A percentile compares a stretch with the other conserved stretches of the same genome.
These are phyloP conservation scores for Cucurbita maxima DNA, from an alignment of 306 rosid genomes.

Conservation along the genomic window DNA sequence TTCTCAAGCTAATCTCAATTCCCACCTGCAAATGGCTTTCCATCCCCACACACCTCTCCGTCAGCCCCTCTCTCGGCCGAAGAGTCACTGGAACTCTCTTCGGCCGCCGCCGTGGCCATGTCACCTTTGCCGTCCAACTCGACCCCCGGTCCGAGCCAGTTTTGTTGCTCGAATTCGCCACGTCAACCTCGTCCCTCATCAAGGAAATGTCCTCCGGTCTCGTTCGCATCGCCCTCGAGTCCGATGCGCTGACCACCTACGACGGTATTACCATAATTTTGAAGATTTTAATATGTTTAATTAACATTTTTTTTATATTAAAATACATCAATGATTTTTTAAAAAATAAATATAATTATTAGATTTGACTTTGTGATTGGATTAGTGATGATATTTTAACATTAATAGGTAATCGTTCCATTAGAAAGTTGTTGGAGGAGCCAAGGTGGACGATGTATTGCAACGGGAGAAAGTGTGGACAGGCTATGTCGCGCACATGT, in stretches of 20 bases:
- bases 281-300: too few relatives aligned
- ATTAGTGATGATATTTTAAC: too few relatives aligned
- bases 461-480: slow-evolving; percentile 71
- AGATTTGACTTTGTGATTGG: too few relatives aligned
- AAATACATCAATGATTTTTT: too few relatives aligned
- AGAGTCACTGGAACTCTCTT: slow-evolving; percentile 86
- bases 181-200: slow-evolving; percentile 57
- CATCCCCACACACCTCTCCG: slow-evolving; percentile 36
- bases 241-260: slow-evolving; percentile 3
- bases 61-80: slow-evolving; percentile 31
- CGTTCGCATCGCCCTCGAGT: slow-evolving; percentile 72
- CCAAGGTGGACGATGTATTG: slow-evolving; percentile 81
- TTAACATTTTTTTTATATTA: too few relatives aligned
- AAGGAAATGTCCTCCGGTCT: slow-evolving; percentile 91
- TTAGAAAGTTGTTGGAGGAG: slow-evolving; percentile 45
- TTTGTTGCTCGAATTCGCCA: slow-evolving; percentile 58
- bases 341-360: too few relatives aligned
- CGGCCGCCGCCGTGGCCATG: slow-evolving; percentile 69
- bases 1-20: slow-evolving; percentile 42
- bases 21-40: slow-evolving; percentile 77
- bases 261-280: too few relatives aligned
- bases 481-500: slow-evolving; percentile 47
- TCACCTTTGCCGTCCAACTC: slow-evolving; percentile 74
- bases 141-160: slow-evolving; percentile 59
- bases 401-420: not conserved